Evolutionary conservation across 257 asterid genomes (phyloP), one percentile per base, ranked within the genome.

Genomic region (Euphrasia confusa): DNA sequence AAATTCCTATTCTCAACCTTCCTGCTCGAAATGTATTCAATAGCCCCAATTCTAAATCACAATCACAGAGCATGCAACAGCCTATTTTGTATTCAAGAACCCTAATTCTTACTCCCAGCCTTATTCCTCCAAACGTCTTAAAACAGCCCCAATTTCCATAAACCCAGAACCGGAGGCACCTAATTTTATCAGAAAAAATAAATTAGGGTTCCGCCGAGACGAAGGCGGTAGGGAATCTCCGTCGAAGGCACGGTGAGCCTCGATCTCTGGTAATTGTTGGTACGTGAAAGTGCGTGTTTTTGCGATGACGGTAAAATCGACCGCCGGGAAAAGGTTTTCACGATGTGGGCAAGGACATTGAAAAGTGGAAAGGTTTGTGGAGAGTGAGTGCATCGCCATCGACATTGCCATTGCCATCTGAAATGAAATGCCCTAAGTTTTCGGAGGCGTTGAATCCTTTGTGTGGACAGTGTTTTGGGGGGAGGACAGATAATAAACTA

Each of bases 381-480:
- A 64, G 69, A 58, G 44, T 70, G 69, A 58, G 44, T 70, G 6
- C 42, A 50, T 63, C 60, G 42, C 42, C 42, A 45, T 63, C 60
- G 42, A 11, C 42, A 45, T 45, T 14, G 75, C 48, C 87, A 81
- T 69, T 66, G 44, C 53, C 11, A 44, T 69, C 70, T 48, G 72
- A 67, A 24, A 53, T 18, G n/a, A 18, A 53, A 53, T 69, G 70
- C 53, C 92, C 95, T 62, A 65, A 67, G 65, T 35, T 74, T 68
- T 68, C 82, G 89, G 95, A 79, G 77, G 68, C 54, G 80, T 75
- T 79, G 95, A 84, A 80, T 75, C 77, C 82, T 44, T 73, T 87
- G 77, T 74, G 84, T 77, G 74, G 69, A 58, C 78, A 64, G 70
- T 39, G 63, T 75, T 63, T 72, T 72, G 73, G 80, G 75, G 78